Base-by-base conservation (phyloP, 1,139 yeast genomes). In the Pichia sp. region DNA sequence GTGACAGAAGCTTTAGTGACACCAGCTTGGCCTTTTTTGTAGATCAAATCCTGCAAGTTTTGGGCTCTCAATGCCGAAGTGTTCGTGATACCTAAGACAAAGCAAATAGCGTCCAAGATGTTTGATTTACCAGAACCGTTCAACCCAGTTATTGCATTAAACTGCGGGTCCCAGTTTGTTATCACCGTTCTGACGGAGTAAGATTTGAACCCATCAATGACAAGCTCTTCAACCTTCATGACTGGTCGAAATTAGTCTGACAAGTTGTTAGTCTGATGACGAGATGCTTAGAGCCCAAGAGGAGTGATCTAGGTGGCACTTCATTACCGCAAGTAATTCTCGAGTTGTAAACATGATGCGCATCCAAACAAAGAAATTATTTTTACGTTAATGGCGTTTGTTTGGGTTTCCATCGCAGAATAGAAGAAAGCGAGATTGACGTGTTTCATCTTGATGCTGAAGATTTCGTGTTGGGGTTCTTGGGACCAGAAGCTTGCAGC, bases 51-150 rank as follows among this genome's bases (percentile, higher is more conserved):
- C 66, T 93, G 98, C 50, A 92, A 74, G 67, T 87, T 90, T 16
- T 90, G 87, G 0, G 99, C 99, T 68, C 99, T 78, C 32, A 95
- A 97, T 0, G 97, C 89, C 26, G 90, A 71, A 95, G 93, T 90
- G 8, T 95, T 84, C 1, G 97, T 87, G 59, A 95, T 92, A 54
- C 99, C 99, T 41, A 95, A 77, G n/a, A 95, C 99, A 71, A 95
- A 95, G 72, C 99, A 95, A 54, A 93, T 93, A 55, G 99, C 96
- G 71, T 95, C 99, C 50, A 93, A 75, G 57, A 93, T 90, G 70
- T 93, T 93, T 23, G 97, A 90, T 67, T 93, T 95, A 10, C 99
- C 99, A 0, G 97, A 90, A 11, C 99, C 99, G 69, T 95, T 95
- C 56, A 93, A 77, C 10, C 99, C 99, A 0, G 99, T 95, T 67